A percentile compares a stretch with the other conserved stretches of the same genome.
Conservation (phyloP, 257 asterid species). For the Dorcoceras hygrometricum region DNA sequence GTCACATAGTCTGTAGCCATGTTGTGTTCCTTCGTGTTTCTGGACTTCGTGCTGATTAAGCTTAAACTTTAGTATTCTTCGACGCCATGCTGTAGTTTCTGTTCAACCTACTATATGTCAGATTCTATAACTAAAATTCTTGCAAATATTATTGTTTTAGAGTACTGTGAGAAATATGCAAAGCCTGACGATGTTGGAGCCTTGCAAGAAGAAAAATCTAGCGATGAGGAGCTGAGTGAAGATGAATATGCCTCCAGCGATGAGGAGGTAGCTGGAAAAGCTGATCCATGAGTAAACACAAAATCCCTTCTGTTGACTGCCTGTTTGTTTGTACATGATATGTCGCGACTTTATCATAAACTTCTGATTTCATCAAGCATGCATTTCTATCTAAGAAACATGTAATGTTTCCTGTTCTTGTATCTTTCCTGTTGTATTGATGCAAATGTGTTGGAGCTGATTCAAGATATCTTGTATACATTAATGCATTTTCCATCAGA, state of each 20-base stretch:
- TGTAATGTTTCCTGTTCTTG: slow-evolving; percentile 14
- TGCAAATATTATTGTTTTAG: slow-evolving; percentile 32
- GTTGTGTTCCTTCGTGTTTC: background rate
- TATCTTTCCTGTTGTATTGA: slow-evolving; percentile 20
- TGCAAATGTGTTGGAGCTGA: slow-evolving; percentile 14
- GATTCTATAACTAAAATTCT: background rate
- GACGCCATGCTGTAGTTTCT: background rate
- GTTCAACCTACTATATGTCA: slow-evolving; percentile 1
- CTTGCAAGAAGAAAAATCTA: slow-evolving; percentile 59
- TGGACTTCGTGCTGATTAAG: background rate
- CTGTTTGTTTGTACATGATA: slow-evolving; percentile 45
- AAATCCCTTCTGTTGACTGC: slow-evolving; percentile 6
- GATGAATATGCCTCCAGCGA: slow-evolving; percentile 70
- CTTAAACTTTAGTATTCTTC: background rate
- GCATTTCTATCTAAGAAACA: slow-evolving; percentile 14
- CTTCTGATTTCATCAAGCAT: slow-evolving; percentile 17
- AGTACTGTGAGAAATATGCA: slow-evolving; percentile 72
- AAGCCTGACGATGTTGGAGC: slow-evolving; percentile 77
- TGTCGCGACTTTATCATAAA: slow-evolving; percentile 29
- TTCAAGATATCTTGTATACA: background rate
- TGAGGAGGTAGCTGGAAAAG: slow-evolving; percentile 74
- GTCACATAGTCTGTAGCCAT: background rate
- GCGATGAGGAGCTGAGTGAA: slow-evolving; percentile 73
- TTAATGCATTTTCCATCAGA: background rate
- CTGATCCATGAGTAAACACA: slow-evolving; percentile 49